Conservation (phyloP, 2,329 filamentous ascomycete species). For the Cladophialophora yegresii region DNA sequence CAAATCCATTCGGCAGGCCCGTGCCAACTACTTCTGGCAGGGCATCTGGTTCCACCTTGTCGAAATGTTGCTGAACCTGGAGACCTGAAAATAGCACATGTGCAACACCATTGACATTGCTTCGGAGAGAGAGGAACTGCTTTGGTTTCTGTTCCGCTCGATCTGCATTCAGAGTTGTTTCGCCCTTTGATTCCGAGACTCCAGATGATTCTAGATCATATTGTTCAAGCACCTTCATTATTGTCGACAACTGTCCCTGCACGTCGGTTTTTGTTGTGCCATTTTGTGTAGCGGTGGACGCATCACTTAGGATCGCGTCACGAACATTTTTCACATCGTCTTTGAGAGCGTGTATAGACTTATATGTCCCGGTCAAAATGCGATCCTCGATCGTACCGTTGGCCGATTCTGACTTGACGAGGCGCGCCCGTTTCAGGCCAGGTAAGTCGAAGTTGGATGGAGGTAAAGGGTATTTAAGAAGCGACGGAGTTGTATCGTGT, state of each 20-base stretch:
- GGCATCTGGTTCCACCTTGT: constrained; percentile 47
- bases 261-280: constrained; percentile 15
- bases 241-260: constrained; percentile 19
- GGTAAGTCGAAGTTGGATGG: constrained; percentile 43
- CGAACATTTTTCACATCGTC: constrained; percentile 41
- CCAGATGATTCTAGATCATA: constrained; percentile 11
- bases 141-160: constrained; percentile 7
- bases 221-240: constrained; percentile 19
- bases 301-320: constrained; percentile 18
- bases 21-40: constrained; percentile 38
- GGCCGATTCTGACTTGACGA: constrained; percentile 42
- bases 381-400: constrained; percentile 44
- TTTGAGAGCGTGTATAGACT: constrained; percentile 46
- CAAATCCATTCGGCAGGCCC: constrained; percentile 72
- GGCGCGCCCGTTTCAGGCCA: constrained; percentile 48
- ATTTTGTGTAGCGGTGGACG: constrained; percentile 19
- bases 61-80: constrained; percentile 53
- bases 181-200: constrained; percentile 10
- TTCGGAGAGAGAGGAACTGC: constrained; percentile 34
- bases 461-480: constrained; percentile 46
- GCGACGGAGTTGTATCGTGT: constrained; percentile 48
- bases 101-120: constrained; percentile 50
- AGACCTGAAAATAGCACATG: constrained; percentile 86
- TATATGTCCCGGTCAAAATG: constrained; percentile 45
- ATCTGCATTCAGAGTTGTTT: constrained; percentile 14